Percentiles rank a stretch among this genome's conserved stretches.
These are phyloP conservation scores for Venturia asperata DNA, from an alignment of 2,329 filamentous ascomycete genomes.

Conservation along the genomic window DNA sequence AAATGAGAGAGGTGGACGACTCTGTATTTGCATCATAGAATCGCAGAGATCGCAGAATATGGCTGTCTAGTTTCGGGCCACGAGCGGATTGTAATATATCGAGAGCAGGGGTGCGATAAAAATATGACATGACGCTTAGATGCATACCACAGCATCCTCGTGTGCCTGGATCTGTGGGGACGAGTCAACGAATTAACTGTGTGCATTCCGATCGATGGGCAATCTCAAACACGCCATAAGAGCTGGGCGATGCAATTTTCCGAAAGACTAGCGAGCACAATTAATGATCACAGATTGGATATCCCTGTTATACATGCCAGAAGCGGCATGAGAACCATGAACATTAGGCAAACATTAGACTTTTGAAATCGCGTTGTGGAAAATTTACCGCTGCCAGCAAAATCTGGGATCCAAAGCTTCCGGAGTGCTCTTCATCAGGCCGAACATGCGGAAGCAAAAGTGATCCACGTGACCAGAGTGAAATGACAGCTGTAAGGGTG, in stretches of 20 bases:
- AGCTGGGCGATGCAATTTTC: neutral
- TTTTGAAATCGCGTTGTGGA: too few species aligned
- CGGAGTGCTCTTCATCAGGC: neutral
- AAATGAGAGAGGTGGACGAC: neutral
- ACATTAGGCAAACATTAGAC: neutral
- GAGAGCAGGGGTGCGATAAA: neutral
- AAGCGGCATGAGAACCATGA: neutral
- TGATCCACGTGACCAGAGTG: neutral
- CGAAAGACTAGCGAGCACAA: neutral
- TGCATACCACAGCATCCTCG: neutral
- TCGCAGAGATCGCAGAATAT: neutral
- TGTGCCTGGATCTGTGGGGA: neutral
- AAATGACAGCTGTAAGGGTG: neutral
- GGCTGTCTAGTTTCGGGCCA: neutral
- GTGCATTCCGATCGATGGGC: neutral
- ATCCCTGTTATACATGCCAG: constrained; percentile 11
- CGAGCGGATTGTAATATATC: neutral
- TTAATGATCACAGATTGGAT: neutral
- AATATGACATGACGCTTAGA: neutral
- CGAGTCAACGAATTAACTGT: neutral
- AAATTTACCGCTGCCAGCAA: too few species aligned
- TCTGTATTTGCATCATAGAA: neutral
- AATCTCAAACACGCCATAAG: neutral
- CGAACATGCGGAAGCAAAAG: neutral
- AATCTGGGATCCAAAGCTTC: neutral